A percentile compares a stretch with the other conserved stretches of the same genome.
Evolutionary conservation across 768 basidiomycete species (phyloP).

Genomic region (Porphyrellus cyaneotinctus): DNA sequence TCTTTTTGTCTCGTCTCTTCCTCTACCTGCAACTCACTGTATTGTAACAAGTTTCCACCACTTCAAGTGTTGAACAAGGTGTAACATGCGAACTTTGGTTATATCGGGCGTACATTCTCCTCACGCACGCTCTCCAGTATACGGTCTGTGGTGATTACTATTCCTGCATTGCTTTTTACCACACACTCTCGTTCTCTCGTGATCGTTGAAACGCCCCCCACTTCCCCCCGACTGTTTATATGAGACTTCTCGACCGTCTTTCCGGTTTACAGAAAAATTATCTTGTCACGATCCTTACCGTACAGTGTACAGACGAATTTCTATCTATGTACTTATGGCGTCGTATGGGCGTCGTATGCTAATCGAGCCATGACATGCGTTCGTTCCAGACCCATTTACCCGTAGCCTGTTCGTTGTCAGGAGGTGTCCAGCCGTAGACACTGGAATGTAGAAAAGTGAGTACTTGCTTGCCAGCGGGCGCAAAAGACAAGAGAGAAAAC

Average conservation of each 20-base stretch:
- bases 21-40: conserved; percentile 61
- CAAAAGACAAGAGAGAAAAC: conserved; percentile 14
- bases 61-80: conserved; percentile 58
- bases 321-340: conserved; percentile 22
- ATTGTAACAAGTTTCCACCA: conserved; percentile 66
- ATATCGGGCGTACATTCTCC: conserved; percentile 23
- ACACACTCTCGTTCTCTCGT: conserved; percentile 11
- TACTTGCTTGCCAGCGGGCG: too few relatives aligned
- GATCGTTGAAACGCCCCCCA: conserved; percentile 7
- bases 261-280: conserved; percentile 15
- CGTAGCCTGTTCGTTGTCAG: conserved; percentile 22
- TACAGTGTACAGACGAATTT: conserved; percentile 26
- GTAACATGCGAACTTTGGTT: conserved; percentile 46
- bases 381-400: conserved; percentile 44
- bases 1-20: conserved; percentile 19
- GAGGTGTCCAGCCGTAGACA: conserved; percentile 19
- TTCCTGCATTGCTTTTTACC: conserved; percentile 10
- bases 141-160: conserved; percentile 13
- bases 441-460: conserved; percentile 6
- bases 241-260: conserved; percentile 1
- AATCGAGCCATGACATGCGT: conserved; percentile 47
- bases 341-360: conserved; percentile 27
- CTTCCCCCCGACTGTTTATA: conserved; percentile 17
- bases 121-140: conserved; percentile 13
- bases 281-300: conserved; percentile 28